Base-by-base conservation (phyloP, 2,329 filamentous ascomycete species). In the Hortaea sp. region DNA sequence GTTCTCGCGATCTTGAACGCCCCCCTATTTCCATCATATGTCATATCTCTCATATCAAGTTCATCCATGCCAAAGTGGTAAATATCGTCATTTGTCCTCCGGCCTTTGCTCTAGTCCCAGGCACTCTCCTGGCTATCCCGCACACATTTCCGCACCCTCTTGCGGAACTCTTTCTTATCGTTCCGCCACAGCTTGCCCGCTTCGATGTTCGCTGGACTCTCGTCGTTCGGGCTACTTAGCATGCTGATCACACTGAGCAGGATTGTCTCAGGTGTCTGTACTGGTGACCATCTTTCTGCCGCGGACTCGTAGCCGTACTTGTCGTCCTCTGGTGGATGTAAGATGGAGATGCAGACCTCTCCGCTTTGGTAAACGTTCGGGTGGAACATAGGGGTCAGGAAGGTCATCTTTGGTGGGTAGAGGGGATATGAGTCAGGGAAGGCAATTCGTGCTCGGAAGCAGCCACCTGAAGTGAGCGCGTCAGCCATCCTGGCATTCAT, bases 191-290 rank as follows among this genome's bases (percentile, higher is more conserved):
- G 69, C 50, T 85, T 78, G 7, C 90, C 92, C 3, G 92, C 92
- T 70, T 97, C 90, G 29, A 95, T 81, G 63, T 98, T 97, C 42
- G 92, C 92, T 0, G 92, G 88, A 57, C 84, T 90, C 74, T 97
- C 92, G 61, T 94, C 88, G 64, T 98, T 98, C 42, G 92, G 92
- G 60, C 85, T 84, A 53, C 86, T 82, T 53, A 98, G 81, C 72
- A 98, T 82, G 65, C 85, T 92, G 64, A 98, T 94, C 31, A 94
- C 89, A 59, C 82, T 88, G 30, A 98, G 69, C 41, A 98, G 71
- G 51, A 98, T 97, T 20, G 88, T 94, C 74, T 95, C 90, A 44
- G 90, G 89, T 9, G 85, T 89, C 68, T 97, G 92, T 2, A 97
- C 90, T 29, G 92, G 92, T 49, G 79, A 85, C 92, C 92, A 98